Percentiles rank a stretch among this genome's conserved stretches.
These are phyloP conservation scores for Xylaria sp. DNA, from an alignment of 2,329 filamentous ascomycete species.

Conservation along the genomic window DNA sequence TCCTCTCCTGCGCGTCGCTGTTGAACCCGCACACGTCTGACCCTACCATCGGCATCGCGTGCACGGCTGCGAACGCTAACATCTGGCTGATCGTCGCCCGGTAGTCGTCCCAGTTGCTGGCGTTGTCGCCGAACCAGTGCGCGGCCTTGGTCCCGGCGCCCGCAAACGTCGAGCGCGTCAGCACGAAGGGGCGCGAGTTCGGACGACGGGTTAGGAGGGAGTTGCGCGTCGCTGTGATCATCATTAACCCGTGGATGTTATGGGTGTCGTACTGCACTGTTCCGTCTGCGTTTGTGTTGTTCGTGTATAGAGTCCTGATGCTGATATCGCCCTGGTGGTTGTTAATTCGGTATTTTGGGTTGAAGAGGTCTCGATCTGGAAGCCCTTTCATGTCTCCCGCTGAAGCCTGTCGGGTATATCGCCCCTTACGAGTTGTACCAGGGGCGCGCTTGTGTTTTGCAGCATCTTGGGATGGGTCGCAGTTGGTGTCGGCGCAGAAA, in stretches of 20 bases:
- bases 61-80: slow-evolving; percentile 60
- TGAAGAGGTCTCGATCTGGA: slow-evolving; percentile 66
- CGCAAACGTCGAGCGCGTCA: slow-evolving; percentile 72
- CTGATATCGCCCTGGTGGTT: slow-evolving; percentile 57
- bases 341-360: slow-evolving; percentile 66
- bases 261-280: slow-evolving; percentile 72
- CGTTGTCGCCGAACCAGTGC: slow-evolving; percentile 57
- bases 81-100: slow-evolving; percentile 59
- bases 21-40: slow-evolving; percentile 74
- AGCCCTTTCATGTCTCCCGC: slow-evolving; percentile 59
- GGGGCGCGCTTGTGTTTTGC: slow-evolving; percentile 51
- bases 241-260: slow-evolving; percentile 73
- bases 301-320: slow-evolving; percentile 64
- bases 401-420: slow-evolving; percentile 10
- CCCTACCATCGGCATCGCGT: slow-evolving; percentile 65
- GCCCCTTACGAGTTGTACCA: slow-evolving; percentile 38
- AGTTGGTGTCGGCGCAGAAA: slow-evolving; percentile 39
- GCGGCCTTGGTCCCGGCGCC: slow-evolving; percentile 67
- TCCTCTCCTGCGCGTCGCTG: slow-evolving; percentile 65
- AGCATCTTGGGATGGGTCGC: slow-evolving; percentile 35
- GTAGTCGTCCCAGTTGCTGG: slow-evolving; percentile 60
- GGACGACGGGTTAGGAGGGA: slow-evolving; percentile 68
- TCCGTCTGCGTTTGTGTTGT: slow-evolving; percentile 69
- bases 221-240: slow-evolving; percentile 65
- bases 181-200: slow-evolving; percentile 65